Percentiles rank a stretch among this genome's conserved stretches.
phyloP scores from a whole-genome alignment of 2,329 filamentous ascomycete genomes.

The Arthrobotrys musiformis region DNA sequence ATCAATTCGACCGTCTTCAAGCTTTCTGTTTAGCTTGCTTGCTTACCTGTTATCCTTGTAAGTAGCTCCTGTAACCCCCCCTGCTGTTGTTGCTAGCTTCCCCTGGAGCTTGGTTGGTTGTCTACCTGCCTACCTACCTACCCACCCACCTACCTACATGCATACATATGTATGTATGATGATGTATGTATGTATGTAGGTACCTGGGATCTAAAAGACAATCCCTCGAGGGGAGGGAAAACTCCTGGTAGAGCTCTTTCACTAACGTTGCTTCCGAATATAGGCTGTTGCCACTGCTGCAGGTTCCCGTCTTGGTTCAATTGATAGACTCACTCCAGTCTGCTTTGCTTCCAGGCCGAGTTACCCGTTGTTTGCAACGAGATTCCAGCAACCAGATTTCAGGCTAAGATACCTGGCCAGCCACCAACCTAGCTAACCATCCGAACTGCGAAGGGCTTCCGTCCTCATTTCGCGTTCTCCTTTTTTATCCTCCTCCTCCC shows the following conservation, averaged over 20 bases:
- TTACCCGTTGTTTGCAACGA: constrained; percentile 13
- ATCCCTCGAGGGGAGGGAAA: not conserved
- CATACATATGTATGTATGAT: too few relatives aligned
- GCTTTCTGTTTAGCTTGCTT: not conserved
- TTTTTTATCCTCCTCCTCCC: not conserved
- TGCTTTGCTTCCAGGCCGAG: not conserved
- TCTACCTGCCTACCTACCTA: not conserved
- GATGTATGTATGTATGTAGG: too few relatives aligned
- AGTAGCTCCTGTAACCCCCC: not conserved
- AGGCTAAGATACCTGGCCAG: constrained; percentile 29
- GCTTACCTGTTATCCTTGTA: not conserved
- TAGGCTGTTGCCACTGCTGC: too few relatives aligned
- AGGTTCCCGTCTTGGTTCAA: constrained; percentile 9
- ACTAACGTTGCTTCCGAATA: not conserved
- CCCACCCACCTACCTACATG: too few relatives aligned
- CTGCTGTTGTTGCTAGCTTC: not conserved
- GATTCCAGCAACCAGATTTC: constrained; percentile 7
- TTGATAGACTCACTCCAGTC: not conserved
- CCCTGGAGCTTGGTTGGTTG: not conserved
- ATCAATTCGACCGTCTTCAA: too few relatives aligned
- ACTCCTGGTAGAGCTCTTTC: not conserved
- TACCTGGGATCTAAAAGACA: not conserved
- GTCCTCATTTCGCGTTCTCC: not conserved
- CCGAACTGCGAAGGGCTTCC: constrained; percentile 46
- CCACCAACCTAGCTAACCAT: constrained; percentile 1